phyloP scores from a whole-genome alignment of 2,329 filamentous ascomycete species.

The Zymoseptoria pseudotritici region DNA sequence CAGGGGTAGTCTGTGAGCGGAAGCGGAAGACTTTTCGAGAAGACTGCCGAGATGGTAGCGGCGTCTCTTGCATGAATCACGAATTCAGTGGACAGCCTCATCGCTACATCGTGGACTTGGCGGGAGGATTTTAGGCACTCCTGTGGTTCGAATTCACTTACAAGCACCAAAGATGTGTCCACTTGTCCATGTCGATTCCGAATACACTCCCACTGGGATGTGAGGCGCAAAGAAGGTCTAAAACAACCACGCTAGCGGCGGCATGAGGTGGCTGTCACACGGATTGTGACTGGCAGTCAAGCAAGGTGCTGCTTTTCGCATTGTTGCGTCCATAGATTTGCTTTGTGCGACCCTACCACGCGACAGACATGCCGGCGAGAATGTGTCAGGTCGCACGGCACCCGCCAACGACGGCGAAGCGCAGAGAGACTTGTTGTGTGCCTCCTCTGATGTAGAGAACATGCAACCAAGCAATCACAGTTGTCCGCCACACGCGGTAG shows the following conservation, averaged over 20 bases:
- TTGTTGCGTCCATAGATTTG: background rate
- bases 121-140: no score
- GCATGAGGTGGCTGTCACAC: background rate
- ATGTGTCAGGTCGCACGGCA: slow-evolving; percentile 13
- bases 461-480: slow-evolving; percentile 2
- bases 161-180: no score
- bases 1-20: background rate
- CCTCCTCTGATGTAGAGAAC: slow-evolving; percentile 3
- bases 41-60: background rate
- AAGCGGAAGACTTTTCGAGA: background rate
- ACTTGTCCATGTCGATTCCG: background rate
- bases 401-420: slow-evolving; percentile 6
- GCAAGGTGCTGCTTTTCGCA: background rate
- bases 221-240: background rate
- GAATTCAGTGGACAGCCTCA: no score
- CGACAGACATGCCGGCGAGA: slow-evolving; percentile 5
- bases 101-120: no score
- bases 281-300: background rate
- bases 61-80: background rate
- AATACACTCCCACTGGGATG: background rate
- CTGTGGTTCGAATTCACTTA: no score
- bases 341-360: slow-evolving; percentile 8
- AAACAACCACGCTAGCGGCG: background rate
- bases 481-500: slow-evolving; percentile 1
- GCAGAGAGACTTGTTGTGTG: slow-evolving; percentile 8